Evolutionary conservation across 345 rosid genomes (phyloP).

Genomic region (Salix brachista): DNA sequence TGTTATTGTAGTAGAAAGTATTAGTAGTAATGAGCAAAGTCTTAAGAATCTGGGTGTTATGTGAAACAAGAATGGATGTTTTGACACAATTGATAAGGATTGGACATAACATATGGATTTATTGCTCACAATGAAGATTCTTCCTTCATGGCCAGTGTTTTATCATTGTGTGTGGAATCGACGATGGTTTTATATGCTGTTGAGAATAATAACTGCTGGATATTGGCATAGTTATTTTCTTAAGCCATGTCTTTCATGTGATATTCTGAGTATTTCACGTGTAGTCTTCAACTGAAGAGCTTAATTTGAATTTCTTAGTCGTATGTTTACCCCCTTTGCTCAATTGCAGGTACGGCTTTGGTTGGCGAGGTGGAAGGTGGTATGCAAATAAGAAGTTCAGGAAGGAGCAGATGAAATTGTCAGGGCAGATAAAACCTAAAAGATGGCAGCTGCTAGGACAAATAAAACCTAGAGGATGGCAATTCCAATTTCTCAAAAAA

Average conservation of each 20-base stretch:
- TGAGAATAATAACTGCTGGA: too few relatives aligned
- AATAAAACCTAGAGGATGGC: constrained; percentile 55
- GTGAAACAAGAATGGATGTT: background rate
- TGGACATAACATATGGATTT: background rate
- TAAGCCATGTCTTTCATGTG: background rate
- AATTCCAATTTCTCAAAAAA: constrained; percentile 49
- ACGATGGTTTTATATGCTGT: background rate
- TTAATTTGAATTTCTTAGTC: background rate
- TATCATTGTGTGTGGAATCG: too few relatives aligned
- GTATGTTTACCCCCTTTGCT: background rate
- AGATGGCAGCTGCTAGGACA: constrained; percentile 64
- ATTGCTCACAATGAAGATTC: background rate
- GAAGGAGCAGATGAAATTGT: constrained; percentile 74
- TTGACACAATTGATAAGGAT: background rate
- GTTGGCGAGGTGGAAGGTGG: constrained; percentile 97
- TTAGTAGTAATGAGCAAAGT: background rate
- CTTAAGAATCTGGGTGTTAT: background rate
- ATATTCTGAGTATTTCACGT: background rate
- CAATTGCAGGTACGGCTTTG: constrained; percentile 70
- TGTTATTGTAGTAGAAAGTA: background rate
- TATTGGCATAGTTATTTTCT: background rate
- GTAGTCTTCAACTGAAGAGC: background rate
- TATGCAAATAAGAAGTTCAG: constrained; percentile 71
- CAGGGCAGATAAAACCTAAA: constrained; percentile 66
- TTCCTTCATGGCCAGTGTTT: too few relatives aligned